A percentile compares a stretch with the other conserved stretches of the same genome.
These are phyloP conservation scores for Cairneyella variabilis DNA, from an alignment of 495 filamentous ascomycete genomes.

Conservation along the genomic window DNA sequence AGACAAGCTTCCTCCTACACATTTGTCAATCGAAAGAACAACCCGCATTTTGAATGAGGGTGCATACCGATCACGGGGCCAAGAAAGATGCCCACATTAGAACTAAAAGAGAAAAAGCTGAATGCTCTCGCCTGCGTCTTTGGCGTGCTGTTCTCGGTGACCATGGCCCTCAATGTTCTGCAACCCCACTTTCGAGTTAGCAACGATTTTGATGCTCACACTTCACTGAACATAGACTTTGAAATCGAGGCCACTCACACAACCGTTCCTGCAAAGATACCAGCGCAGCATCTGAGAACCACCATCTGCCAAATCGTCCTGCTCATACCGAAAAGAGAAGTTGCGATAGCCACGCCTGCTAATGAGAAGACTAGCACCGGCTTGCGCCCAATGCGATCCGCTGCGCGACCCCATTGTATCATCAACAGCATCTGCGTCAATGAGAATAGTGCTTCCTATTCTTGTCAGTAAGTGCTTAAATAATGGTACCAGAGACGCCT, in stretches of 20 bases:
- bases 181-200: not conserved
- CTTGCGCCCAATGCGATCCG: constrained; percentile 65
- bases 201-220: too few relatives aligned
- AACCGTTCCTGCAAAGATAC: constrained; percentile 64
- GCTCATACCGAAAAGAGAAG: constrained; percentile 59
- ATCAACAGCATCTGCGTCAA: constrained; percentile 53
- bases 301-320: constrained; percentile 62
- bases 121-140: constrained; percentile 66
- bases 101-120: constrained; percentile 65
- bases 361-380: constrained; percentile 62
- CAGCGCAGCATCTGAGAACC: constrained; percentile 58
- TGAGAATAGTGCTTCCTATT: constrained; percentile 62
- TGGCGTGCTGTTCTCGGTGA: constrained; percentile 62
- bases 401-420: constrained; percentile 53
- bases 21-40: constrained; percentile 10
- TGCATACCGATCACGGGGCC: constrained; percentile 55
- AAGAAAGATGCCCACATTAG: constrained; percentile 65
- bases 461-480: too few relatives aligned
- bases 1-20: constrained; percentile 50
- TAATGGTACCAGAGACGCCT: too few relatives aligned
- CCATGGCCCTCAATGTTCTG: constrained; percentile 62
- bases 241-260: constrained; percentile 32
- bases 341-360: constrained; percentile 51
- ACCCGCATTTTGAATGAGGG: not conserved
- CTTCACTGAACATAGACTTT: too few relatives aligned